These are phyloP conservation scores for Podila epigama DNA, from an alignment of 192 early-diverging fungal genomes.

Conservation along the genomic window DNA sequence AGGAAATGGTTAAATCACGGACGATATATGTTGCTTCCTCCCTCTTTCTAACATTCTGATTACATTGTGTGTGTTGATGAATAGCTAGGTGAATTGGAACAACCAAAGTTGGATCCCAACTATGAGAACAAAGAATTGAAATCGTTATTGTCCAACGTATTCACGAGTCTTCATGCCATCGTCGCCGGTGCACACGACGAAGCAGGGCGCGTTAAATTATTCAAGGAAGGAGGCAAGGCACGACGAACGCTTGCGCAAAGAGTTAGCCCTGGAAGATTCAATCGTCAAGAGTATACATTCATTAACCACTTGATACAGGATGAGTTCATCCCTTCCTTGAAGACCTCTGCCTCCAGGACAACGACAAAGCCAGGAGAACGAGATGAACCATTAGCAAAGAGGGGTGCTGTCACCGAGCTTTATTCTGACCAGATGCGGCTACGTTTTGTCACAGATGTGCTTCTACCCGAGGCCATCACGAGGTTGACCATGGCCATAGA, in stretches of 20 bases:
- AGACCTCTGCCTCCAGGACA: neutral
- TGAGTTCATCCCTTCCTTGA: conserved; percentile 38
- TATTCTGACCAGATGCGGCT: conserved; percentile 27
- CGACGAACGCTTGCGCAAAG: conserved; percentile 12
- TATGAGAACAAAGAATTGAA: conserved; percentile 31
- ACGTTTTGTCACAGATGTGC: conserved; percentile 34
- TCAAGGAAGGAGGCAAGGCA: conserved; percentile 25
- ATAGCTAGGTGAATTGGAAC: conserved; percentile 27
- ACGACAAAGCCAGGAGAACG: neutral
- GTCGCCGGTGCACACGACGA: conserved; percentile 28
- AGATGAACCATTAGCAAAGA: conserved; percentile 14
- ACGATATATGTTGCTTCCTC: too few relatives aligned
- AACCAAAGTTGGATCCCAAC: neutral
- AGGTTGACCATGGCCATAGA: conserved; percentile 28
- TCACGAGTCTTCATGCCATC: conserved; percentile 18
- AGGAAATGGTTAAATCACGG: neutral
- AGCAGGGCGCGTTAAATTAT: conserved; percentile 17
- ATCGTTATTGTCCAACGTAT: conserved; percentile 2
- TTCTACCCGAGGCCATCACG: conserved; percentile 35
- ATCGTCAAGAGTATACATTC: conserved; percentile 4
- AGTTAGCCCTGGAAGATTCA: conserved; percentile 38
- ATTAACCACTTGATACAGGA: conserved; percentile 19
- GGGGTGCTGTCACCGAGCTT: conserved; percentile 10
- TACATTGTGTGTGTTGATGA: too few relatives aligned
- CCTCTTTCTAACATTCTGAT: too few relatives aligned